Conservation (phyloP, 169 alveolate genomes). For the Amoebophrya sp. region DNA sequence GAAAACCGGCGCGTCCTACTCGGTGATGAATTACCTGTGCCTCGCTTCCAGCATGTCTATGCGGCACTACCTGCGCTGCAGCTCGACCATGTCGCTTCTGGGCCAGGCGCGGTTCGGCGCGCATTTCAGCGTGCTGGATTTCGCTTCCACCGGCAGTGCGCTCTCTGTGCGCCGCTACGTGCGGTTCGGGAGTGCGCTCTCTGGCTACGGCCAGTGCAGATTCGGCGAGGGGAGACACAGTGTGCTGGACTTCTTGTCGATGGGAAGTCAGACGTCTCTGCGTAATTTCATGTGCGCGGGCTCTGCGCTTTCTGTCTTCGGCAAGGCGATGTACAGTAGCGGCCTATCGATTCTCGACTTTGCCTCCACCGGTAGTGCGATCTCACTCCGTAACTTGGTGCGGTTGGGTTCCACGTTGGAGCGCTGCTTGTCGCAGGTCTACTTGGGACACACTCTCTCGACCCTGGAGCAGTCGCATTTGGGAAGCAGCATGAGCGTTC, state of each 20-base stretch:
- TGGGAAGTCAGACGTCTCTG: background rate
- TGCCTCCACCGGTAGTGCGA: background rate
- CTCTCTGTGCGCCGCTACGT: background rate
- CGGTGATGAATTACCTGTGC: background rate
- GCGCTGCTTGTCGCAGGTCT: background rate
- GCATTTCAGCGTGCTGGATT: background rate
- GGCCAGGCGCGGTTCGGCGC: conserved; percentile 26
- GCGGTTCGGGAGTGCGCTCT: background rate
- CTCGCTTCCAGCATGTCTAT: background rate
- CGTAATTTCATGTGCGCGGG: background rate
- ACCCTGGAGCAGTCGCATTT: background rate
- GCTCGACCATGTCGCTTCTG: background rate
- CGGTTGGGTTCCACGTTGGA: background rate
- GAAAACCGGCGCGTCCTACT: background rate
- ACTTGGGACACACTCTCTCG: background rate
- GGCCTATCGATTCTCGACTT: background rate
- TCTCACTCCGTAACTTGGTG: background rate
- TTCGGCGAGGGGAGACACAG: background rate
- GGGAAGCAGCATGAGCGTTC: background rate
- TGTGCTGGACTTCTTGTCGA: background rate
- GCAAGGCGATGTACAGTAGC: background rate
- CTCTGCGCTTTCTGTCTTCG: background rate
- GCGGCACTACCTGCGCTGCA: background rate
- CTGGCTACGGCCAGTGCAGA: conserved; percentile 21
- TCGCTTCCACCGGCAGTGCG: background rate